A percentile compares a stretch with the other conserved stretches of the same genome.
phyloP scores from a whole-genome alignment of 78 protist genomes.

The Paratrimastix pyriformis region DNA sequence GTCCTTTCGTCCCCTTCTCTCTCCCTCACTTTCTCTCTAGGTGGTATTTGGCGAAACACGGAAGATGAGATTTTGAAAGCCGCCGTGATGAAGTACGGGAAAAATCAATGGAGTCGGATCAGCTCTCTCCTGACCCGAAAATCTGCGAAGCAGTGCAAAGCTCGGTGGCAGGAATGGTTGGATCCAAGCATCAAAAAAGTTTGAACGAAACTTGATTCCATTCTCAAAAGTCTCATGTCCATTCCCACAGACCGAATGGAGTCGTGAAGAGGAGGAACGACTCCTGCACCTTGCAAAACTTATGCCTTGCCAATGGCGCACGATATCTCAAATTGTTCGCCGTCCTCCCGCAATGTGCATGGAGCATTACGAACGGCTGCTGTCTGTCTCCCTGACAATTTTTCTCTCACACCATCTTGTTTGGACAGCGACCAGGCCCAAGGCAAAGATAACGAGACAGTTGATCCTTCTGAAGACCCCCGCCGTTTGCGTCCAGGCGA shows the following conservation, averaged over 20 bases:
- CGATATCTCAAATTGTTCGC: constrained; percentile 94
- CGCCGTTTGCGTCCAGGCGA: constrained; percentile 85
- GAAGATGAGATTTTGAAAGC: constrained; percentile 98
- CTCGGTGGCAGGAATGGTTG: constrained; percentile 67
- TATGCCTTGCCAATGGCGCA: constrained; percentile 88
- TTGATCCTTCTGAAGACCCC: constrained; percentile 71
- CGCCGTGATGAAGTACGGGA: constrained; percentile 98
- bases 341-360: constrained; percentile 96
- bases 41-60: constrained; percentile 33
- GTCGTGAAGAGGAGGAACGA: constrained; percentile 96
- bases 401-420: background rate
- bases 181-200: constrained; percentile 11
- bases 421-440: constrained; percentile 10
- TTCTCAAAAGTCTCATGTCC: background rate
- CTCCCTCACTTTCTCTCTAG: too few relatives aligned
- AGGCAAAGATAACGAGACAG: constrained; percentile 7
- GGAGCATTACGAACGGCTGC: constrained; percentile 89
- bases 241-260: constrained; percentile 86
- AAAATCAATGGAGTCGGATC: constrained; percentile 49
- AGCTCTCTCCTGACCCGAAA: constrained; percentile 89
- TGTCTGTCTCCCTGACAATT: constrained; percentile 46
- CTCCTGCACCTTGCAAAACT: constrained; percentile 92
- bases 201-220: background rate
- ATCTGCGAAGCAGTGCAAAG: constrained; percentile 96
- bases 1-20: too few relatives aligned